A percentile compares a stretch with the other conserved stretches of the same genome.
These are phyloP conservation scores for Solanum ossicruentum DNA, from an alignment of 257 asterid genomes.

Conservation along the genomic window DNA sequence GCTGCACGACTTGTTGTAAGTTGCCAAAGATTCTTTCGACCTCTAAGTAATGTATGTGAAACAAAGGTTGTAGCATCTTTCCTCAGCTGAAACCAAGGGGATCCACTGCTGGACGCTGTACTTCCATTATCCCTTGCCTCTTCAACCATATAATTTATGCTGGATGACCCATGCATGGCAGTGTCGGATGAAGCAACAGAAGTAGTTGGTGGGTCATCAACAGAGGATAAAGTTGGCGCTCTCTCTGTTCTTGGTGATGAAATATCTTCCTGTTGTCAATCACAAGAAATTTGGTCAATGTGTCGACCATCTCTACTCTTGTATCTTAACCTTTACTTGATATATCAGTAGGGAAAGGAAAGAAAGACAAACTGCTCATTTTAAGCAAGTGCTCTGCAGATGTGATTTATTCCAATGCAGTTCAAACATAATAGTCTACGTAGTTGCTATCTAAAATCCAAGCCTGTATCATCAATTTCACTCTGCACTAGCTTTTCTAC, in stretches of 20 bases:
- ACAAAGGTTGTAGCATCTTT: conserved; percentile 73
- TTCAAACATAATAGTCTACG: not conserved
- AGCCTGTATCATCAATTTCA: not conserved
- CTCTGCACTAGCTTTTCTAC: not conserved
- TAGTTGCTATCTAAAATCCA: not conserved
- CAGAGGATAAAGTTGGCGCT: conserved; percentile 20
- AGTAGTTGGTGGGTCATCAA: conserved; percentile 25
- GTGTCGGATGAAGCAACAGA: conserved; percentile 26
- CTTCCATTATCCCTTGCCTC: conserved; percentile 87
- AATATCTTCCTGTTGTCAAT: conserved; percentile 25
- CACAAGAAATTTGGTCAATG: conserved; percentile 26
- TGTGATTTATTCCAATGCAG: not conserved
- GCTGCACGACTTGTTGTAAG: conserved; percentile 90
- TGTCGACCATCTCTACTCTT: conserved; percentile 1
- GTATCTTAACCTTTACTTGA: not conserved
- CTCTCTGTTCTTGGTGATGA: conserved; percentile 24
- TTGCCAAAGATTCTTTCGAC: conserved; percentile 97
- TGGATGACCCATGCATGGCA: conserved; percentile 21
- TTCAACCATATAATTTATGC: conserved; percentile 24
- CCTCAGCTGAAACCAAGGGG: conserved; percentile 81
- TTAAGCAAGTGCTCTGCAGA: not conserved
- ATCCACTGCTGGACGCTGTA: conserved; percentile 93
- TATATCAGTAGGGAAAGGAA: not conserved
- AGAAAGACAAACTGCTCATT: not conserved
- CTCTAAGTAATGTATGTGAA: conserved; percentile 78